Evolutionary conservation across 78 protist species (phyloP).

Genomic region (Fonticula alba): DNA sequence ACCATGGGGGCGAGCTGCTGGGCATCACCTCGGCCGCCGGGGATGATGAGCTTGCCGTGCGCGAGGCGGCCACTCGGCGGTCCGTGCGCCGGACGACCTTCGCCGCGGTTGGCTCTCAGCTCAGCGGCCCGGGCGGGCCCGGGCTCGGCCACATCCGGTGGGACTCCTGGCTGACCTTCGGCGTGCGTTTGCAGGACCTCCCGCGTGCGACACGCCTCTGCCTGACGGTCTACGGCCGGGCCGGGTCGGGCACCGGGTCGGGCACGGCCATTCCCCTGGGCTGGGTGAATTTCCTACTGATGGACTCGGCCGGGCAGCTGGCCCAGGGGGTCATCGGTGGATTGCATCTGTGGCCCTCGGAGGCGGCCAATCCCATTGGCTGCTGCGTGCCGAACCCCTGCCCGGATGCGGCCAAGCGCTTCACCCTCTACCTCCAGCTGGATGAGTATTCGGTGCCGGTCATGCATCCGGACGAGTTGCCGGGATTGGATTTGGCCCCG

Average conservation of each 20-base stretch:
- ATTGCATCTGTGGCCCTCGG: neutral
- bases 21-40: no score
- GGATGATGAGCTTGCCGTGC: neutral
- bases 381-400: neutral
- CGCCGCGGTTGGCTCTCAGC: no score
- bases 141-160: neutral
- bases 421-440: neutral
- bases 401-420: neutral
- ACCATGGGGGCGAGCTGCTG: no score
- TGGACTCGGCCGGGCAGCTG: neutral
- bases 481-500: neutral
- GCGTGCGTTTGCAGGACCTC: neutral
- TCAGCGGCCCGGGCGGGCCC: no score
- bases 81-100: no score
- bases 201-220: neutral
- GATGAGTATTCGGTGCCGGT: neutral
- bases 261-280: slow-evolving; percentile 4
- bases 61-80: neutral
- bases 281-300: neutral
- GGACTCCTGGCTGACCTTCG: neutral
- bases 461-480: neutral
- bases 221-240: neutral
- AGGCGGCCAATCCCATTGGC: slow-evolving; percentile 5
- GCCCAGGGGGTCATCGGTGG: neutral
- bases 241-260: no score